Evolutionary conservation across 2,329 filamentous ascomycete species (phyloP), one percentile per base, ranked within the genome.

Genomic region (Rutstroemia sp.): DNA sequence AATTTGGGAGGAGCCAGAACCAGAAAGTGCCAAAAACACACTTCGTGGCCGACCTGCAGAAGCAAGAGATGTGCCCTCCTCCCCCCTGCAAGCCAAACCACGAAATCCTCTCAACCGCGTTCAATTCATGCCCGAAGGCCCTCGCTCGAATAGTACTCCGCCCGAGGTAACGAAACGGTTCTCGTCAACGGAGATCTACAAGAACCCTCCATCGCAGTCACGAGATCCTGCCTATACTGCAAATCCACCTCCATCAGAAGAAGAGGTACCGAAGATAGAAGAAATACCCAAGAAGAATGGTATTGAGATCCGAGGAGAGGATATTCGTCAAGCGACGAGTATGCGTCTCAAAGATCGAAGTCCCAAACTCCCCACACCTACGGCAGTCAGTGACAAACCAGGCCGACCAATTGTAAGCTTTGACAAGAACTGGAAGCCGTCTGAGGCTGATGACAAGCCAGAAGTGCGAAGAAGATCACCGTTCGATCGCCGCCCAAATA

Each of bases 331-430:
- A 63, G 92, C 92, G 54, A 97, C 92, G 7, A 94, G 88, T 73
- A 95, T 95, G 82, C 87, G 79, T 70, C 77, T 94, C 62, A 91
- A 85, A 70, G 90, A 96, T 72, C 86, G 92, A 68, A 96, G 91
- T 72, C 74, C 85, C 57, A 95, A 89, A 70, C 78, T 97, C 60
- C 92, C 92, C 27, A 92, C 87, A 67, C 92, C 92, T 62, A 90
- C 88, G 54, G 86, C 89, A 67, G 92, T 97, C 72, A 96, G 91
- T 75, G 88, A 96, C 75, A 88, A 81, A 69, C 87, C 88, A 66
- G 90, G 90, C 66, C 85, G 92, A 70, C 92, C 92, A 61, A 97
- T 97, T 77, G 92, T 97, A 79, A 97, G 92, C 80, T 97, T 97
- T 79, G 82, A 95, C 74, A 82, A 82, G 67, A 82, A 87, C 70